Base-by-base conservation (phyloP, 1,284 basidiomycete species). In the Mycosarcoma mackinlayi region DNA sequence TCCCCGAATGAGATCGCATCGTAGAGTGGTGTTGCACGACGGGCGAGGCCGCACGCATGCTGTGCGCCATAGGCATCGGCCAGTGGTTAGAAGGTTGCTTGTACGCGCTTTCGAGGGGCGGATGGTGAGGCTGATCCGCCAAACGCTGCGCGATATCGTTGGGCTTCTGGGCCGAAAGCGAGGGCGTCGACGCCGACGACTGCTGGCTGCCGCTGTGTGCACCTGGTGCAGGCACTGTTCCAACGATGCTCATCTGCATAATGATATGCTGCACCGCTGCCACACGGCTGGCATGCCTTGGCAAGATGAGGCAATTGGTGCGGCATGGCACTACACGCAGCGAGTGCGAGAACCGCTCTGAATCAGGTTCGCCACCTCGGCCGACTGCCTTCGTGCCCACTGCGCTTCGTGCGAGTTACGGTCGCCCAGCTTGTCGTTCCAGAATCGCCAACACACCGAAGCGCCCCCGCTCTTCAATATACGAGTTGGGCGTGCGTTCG, bases 301-400 rank as follows among this genome's bases (percentile, higher is more conserved):
- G 92, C 10, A 93, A 85, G 41, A 94, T 89, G 41, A 93, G 88
- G 87, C 94, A 80, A 57, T 68, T 71, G 34, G 67, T 67, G 21
- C 54, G 48, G 31, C 74, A 70, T 3, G 74, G 79, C 24, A 80
- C 61, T 48, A 82, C 79, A 13, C 78, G 78, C 44, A 82, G 69
- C 35, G 77, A 77, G 53, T 77, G 73, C 34, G 72, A 76, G 56
- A 77, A 82, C n/a, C 80, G 59, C 48, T 82, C 77, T 69, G 93
- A 68, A 94, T 91, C 79, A 93, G 90, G 82, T 93, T 93, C 83
- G 93, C 92, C 23, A 92, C 92, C 81, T 93, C 92, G 0, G 91
- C 91, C 2, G 92, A 91, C 81, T 93, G 92, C 23, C 92, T 85
- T 25, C 89, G 87, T 0, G 91, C 91, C 92, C 92, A 93, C 65